phyloP scores from a whole-genome alignment of 768 basidiomycete genomes.

The Pleurotus tuber-regium region DNA sequence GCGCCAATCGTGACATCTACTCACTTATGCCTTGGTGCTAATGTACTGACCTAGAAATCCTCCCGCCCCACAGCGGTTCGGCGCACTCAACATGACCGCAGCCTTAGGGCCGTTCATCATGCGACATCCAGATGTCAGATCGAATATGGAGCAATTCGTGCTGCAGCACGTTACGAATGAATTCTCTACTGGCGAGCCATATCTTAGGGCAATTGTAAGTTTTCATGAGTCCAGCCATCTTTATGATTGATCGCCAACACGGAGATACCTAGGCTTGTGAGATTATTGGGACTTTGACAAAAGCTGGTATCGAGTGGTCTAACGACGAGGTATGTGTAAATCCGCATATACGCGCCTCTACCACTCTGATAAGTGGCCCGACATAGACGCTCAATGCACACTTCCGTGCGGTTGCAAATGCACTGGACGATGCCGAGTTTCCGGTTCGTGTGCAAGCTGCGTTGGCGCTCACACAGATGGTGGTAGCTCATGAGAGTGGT shows the following conservation, averaged over 20 bases:
- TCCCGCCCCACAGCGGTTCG: conserved; percentile 67
- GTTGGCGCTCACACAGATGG: conserved; percentile 76
- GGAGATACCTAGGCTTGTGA: conserved; percentile 61
- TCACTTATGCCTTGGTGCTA: not conserved
- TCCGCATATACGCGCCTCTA: not conserved
- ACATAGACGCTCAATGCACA: conserved; percentile 58
- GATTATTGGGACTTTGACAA: conserved; percentile 72
- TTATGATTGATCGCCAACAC: not conserved
- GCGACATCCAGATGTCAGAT: conserved; percentile 78
- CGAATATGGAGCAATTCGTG: conserved; percentile 76
- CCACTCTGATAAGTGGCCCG: not conserved
- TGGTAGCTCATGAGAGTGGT: conserved; percentile 63
- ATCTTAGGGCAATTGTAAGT: conserved; percentile 76
- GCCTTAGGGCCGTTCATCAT: conserved; percentile 78
- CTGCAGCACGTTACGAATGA: conserved; percentile 72
- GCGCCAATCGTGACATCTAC: conserved; percentile 23
- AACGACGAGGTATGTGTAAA: conserved; percentile 49
- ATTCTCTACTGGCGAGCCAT: conserved; percentile 63
- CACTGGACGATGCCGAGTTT: conserved; percentile 74
- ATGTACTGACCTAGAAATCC: conserved; percentile 31
- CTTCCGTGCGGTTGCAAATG: conserved; percentile 63
- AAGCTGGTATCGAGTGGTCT: conserved; percentile 66
- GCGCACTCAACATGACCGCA: conserved; percentile 81
- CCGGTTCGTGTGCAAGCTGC: conserved; percentile 85
- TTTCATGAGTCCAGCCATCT: not conserved